These are phyloP conservation scores for Paspalum notatum DNA, from an alignment of 176 grass and related monocot species.

Conservation along the genomic window DNA sequence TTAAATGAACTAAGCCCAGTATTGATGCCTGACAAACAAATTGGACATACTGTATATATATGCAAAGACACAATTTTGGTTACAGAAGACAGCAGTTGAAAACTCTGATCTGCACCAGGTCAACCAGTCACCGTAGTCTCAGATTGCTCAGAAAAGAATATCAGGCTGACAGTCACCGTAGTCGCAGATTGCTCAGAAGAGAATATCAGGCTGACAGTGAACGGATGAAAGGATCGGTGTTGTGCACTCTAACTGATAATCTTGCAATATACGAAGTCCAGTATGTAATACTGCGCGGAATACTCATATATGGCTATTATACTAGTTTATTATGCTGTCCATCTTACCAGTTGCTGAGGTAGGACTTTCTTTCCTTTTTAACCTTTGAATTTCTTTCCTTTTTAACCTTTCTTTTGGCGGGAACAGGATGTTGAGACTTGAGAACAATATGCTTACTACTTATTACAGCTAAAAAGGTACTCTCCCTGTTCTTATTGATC, in stretches of 20 bases:
- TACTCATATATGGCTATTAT: too few species aligned
- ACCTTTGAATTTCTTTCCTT: background rate
- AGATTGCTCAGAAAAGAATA: background rate
- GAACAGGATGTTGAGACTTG: background rate
- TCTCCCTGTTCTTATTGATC: background rate
- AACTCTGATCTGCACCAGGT: background rate
- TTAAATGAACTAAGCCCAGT: background rate
- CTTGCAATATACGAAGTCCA: background rate
- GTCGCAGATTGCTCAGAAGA: background rate
- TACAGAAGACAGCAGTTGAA: background rate
- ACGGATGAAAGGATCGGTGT: background rate
- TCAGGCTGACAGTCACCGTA: background rate
- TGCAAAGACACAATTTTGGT: background rate
- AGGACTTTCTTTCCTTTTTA: background rate
- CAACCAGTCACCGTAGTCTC: background rate
- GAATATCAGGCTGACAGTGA: background rate
- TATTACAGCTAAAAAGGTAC: background rate
- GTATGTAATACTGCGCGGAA: too few species aligned
- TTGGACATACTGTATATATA: background rate
- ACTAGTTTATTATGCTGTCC: background rate
- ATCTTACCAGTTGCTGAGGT: background rate
- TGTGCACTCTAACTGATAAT: background rate
- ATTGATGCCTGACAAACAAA: background rate
- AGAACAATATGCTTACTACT: background rate
- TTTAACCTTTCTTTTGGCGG: background rate